Base-by-base conservation (phyloP, 371 early-diverging fungal species). In the Mucor piriformis region DNA sequence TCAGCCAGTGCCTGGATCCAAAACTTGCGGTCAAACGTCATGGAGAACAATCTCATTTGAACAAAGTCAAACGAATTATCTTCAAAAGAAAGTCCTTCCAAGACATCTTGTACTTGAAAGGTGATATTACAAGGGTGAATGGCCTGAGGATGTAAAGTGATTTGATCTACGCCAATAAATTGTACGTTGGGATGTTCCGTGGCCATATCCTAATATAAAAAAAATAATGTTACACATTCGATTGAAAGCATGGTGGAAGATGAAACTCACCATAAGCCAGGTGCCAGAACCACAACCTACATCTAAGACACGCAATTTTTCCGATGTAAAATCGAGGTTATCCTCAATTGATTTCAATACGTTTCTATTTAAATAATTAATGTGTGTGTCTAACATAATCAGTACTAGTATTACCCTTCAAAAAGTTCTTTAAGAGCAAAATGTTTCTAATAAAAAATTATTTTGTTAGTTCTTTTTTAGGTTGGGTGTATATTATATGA, bases 161-260 rank as follows among this genome's bases (percentile, higher is more conserved):
- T 63, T 54, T 75, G 64, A 54, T 83, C 81, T 6, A 83, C 60
- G 12, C 79, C 83, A 20, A 62, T 59, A 44, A 79, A 70, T 6
- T 76, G 66, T 3, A 74, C 61, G 18, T 60, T 57, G 15, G 81
- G 79, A 54, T 69, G 74, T 49, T 81, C 77, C n/a, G 70, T 69
- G 8, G 81, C 74, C 76, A 81, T 81, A 47, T 83, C 83, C 54
- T 69, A 48, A 50, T n/a, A n/a, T n/a, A n/a, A n/a, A n/a, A n/a
- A n/a, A n/a, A n/a, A n/a, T 24, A 27, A 18, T 18, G 16, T 20
- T 42, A 42, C 13, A 37, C 11, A n/a, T n/a, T n/a, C n/a, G n/a
- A n/a, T n/a, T n/a, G n/a, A 16, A 27, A 18, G n/a, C n/a, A n/a
- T n/a, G 7, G 23, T 37, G 2, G 12, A 15, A 3, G 6, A 0